Base-by-base conservation (phyloP, 257 asterid genomes). In the Nicotiana attenuata region DNA sequence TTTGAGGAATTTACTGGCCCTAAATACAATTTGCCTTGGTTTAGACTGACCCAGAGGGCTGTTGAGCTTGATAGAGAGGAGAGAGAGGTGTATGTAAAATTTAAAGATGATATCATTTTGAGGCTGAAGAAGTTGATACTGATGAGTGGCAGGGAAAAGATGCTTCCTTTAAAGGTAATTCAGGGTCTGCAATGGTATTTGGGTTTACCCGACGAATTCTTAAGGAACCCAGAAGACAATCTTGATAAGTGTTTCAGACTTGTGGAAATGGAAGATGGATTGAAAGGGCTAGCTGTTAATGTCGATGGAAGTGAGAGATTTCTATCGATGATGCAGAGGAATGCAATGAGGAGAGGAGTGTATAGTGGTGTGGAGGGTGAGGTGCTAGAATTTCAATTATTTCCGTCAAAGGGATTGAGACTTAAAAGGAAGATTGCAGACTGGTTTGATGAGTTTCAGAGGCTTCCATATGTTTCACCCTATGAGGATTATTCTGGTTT, bases 1-100 rank as follows among this genome's bases (percentile, higher is more conserved):
- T 93, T 95, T 17, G 97, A 95, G 91, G 99, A 95, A 90, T 93
- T 92, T 28, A 80, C 71, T 71, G 98, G 97, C 26, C 97, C 97
- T 15, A 84, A 88, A 0, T 86, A 92, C 63, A 84, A 91, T 82
- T 63, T 95, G 68, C 98, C 98, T 29, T 95, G 98, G 97, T 95
- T 95, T 87, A 92, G 89, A 83, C 87, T 93, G 90, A 89, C 98
- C 19, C 82, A 71, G 76, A 87, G 80, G 78, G 97, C 95, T 55
- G 86, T 93, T 45, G 90, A 92, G 79, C 94, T 95, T 83, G 90
- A 93, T 78, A 87, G 84, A 80, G 90, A 92, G 90, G 99, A 95
- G 84, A 89, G 80, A 78, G 60, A 80, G 67, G 88, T 93, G 16
- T 91, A 90, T 50, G 82, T 79, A 80, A 91, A 86, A 29, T 89